Conservation (phyloP, 2,329 filamentous ascomycete genomes). For the Plectosphaerella cucumerina region DNA sequence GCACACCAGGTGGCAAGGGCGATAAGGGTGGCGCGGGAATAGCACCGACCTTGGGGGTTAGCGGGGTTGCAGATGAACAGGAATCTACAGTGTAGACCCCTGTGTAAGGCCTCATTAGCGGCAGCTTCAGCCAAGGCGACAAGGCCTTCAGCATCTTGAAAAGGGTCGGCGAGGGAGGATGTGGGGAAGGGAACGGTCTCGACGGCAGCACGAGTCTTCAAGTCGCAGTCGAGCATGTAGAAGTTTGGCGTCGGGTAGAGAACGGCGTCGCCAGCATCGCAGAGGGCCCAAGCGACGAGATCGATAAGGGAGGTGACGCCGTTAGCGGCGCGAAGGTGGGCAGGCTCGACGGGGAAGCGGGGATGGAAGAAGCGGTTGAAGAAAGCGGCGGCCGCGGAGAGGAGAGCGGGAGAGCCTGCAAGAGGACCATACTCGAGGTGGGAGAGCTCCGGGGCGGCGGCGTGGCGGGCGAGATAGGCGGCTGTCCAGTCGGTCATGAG, state of each 20-base stretch:
- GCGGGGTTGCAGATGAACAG: constrained; percentile 4
- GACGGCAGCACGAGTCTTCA: neutral
- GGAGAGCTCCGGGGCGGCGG: too few species aligned
- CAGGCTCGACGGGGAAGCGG: neutral
- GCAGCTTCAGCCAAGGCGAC: neutral
- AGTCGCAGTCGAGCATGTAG: neutral
- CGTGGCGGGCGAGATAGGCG: neutral
- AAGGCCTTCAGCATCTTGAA: neutral
- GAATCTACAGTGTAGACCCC: neutral
- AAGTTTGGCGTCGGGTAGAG: constrained; percentile 2
- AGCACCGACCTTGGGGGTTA: constrained; percentile 4
- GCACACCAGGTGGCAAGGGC: constrained; percentile 4
- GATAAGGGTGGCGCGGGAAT: constrained; percentile 1
- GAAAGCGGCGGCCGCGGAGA: constrained; percentile 1
- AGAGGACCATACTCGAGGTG: neutral
- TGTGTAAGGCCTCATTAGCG: neutral
- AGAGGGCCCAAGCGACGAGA: neutral
- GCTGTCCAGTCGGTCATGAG: neutral
- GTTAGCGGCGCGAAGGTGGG: constrained; percentile 4
- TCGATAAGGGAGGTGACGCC: neutral
- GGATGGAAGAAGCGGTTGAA: constrained; percentile 6
- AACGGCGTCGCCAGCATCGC: constrained; percentile 1
- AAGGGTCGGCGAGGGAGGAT: neutral
- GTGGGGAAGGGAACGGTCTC: neutral
- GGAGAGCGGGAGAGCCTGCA: neutral